Conservation (phyloP, 768 basidiomycete species). For the Lactarius vividus region DNA sequence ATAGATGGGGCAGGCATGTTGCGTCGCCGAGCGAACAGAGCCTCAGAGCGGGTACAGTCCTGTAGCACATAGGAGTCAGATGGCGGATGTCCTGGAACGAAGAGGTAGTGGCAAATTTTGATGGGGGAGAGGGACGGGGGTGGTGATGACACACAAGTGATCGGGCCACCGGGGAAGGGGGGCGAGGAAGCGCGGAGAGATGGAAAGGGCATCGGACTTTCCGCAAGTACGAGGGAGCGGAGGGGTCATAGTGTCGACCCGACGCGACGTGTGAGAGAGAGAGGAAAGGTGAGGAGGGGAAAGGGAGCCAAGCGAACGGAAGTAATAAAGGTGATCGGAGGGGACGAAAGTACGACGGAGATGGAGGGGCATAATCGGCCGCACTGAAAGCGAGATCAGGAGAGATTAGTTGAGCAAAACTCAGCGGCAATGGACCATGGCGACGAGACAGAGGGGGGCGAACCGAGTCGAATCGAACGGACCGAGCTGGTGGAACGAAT, state of each 20-base stretch:
- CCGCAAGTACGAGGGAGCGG: neutral
- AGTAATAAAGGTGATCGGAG: conserved; percentile 24
- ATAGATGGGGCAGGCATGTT: conserved; percentile 7
- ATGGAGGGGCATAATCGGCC: conserved; percentile 20
- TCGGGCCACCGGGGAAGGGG: neutral
- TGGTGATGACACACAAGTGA: conserved; percentile 11
- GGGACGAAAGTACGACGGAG: conserved; percentile 7
- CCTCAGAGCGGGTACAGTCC: neutral
- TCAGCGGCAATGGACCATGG: conserved; percentile 5
- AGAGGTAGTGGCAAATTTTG: neutral
- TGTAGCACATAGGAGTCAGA: conserved; percentile 1
- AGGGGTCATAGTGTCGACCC: neutral
- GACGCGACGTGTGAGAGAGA: too few species aligned
- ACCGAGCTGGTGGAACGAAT: conserved; percentile 2
- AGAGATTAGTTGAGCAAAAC: conserved; percentile 3
- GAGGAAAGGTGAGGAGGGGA: neutral
- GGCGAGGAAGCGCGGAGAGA: neutral
- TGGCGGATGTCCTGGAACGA: neutral
- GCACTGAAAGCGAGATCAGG: conserved; percentile 22
- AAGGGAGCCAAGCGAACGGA: conserved; percentile 9
- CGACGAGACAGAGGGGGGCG: neutral
- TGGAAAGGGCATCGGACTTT: conserved; percentile 1
- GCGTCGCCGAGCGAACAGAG: conserved; percentile 13
- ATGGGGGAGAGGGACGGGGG: conserved; percentile 6
- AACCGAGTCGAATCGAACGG: conserved; percentile 5